These are phyloP conservation scores for Hyphodiscus hymeniophilus DNA, from an alignment of 495 filamentous ascomycete species.

Conservation along the genomic window DNA sequence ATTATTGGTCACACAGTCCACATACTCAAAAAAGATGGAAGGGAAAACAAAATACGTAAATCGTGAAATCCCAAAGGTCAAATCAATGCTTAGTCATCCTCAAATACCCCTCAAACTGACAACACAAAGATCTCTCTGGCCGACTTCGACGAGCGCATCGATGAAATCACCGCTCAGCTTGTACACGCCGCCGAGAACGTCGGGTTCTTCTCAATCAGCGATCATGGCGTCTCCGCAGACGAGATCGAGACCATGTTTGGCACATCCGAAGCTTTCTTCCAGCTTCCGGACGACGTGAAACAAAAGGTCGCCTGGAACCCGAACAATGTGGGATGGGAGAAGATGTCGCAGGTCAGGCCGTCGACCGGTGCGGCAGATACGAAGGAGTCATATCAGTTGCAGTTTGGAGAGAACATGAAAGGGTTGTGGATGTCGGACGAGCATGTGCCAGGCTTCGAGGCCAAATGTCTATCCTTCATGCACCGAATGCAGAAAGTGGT, in stretches of 20 bases:
- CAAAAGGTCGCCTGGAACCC: conserved; percentile 35
- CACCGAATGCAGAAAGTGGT: conserved; percentile 32
- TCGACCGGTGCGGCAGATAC: conserved; percentile 44
- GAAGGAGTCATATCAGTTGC: conserved; percentile 48
- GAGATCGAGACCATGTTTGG: conserved; percentile 43
- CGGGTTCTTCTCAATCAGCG: conserved; percentile 39
- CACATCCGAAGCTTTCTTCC: conserved; percentile 36
- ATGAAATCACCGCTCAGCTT: conserved; percentile 39
- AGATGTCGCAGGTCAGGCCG: conserved; percentile 43
- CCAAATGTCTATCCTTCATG: conserved; percentile 36
- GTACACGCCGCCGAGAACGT: conserved; percentile 42
- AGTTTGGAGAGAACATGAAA: conserved; percentile 41
- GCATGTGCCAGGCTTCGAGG: conserved; percentile 33
- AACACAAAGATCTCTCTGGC: conserved; percentile 31
- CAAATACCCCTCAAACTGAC: not conserved
- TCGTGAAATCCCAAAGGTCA: no score
- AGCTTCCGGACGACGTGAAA: conserved; percentile 37
- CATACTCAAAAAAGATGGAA: no score
- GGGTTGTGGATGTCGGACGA: conserved; percentile 36
- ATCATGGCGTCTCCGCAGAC: conserved; percentile 30
- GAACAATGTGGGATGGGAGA: conserved; percentile 50
- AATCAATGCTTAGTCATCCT: no score
- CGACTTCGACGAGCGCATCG: conserved; percentile 38
- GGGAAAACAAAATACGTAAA: no score
- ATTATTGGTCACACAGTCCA: no score